Evolutionary conservation across 768 basidiomycete genomes (phyloP).

Genomic region (Rhodocollybia butyracea): DNA sequence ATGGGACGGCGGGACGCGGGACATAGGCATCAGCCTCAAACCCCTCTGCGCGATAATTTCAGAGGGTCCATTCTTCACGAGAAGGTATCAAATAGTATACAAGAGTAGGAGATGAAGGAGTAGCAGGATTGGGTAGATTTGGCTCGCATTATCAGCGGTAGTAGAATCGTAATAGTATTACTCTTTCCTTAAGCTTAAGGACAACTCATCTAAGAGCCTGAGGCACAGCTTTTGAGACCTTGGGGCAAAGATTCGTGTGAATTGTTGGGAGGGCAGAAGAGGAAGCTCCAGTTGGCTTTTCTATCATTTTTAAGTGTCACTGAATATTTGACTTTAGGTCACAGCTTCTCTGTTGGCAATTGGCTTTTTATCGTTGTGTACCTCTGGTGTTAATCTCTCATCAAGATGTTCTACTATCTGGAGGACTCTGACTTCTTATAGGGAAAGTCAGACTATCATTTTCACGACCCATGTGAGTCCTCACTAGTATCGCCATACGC

Average conservation of each 20-base stretch:
- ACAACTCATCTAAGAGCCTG: too few relatives aligned
- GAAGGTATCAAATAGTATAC: background rate
- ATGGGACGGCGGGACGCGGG: too few relatives aligned
- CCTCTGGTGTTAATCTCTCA: slow-evolving; percentile 79
- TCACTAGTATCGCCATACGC: background rate
- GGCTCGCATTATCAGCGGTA: too few relatives aligned
- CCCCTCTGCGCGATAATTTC: background rate
- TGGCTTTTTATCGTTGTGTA: slow-evolving; percentile 39
- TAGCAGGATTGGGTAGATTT: background rate
- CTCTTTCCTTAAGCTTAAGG: too few relatives aligned
- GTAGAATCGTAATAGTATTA: too few relatives aligned
- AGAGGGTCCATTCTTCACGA: background rate
- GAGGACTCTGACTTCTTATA: slow-evolving; percentile 67
- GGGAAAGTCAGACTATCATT: slow-evolving; percentile 63
- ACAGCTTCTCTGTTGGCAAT: background rate
- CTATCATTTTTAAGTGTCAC: too few relatives aligned
- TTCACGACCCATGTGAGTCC: slow-evolving; percentile 73
- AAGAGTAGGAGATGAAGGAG: background rate
- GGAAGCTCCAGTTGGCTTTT: slow-evolving; percentile 81
- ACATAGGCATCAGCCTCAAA: too few relatives aligned
- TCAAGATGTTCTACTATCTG: slow-evolving; percentile 77
- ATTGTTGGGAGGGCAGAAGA: slow-evolving; percentile 79
- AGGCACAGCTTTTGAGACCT: too few relatives aligned
- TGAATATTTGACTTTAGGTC: slow-evolving; percentile 28
- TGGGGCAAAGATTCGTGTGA: slow-evolving; percentile 61